phyloP scores from a whole-genome alignment of 352 stramenopile species.

The Phytophthora foliorum region DNA sequence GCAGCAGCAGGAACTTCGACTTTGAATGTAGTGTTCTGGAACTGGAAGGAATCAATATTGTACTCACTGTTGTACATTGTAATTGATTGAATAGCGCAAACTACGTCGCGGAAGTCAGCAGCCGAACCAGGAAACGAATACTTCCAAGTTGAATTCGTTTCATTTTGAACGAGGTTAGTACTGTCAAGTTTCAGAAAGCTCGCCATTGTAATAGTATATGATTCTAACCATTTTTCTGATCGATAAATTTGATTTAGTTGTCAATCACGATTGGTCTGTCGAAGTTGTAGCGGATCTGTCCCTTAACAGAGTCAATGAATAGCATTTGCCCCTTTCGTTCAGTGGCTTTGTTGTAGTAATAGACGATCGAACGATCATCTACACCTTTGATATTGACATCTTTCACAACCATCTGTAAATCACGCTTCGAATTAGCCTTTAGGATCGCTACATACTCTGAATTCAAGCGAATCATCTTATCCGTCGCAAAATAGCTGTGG shows the following conservation, averaged over 20 bases:
- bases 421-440: slow-evolving; percentile 43
- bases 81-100: not conserved
- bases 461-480: slow-evolving; percentile 52
- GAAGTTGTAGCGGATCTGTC: not conserved
- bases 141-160: not conserved
- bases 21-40: slow-evolving; percentile 11
- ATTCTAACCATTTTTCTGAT: not conserved
- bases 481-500: slow-evolving; percentile 39
- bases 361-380: slow-evolving; percentile 20
- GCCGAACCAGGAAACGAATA: slow-evolving; percentile 2
- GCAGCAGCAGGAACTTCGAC: slow-evolving; percentile 14
- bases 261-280: not conserved
- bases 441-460: slow-evolving; percentile 35
- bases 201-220: slow-evolving; percentile 2
- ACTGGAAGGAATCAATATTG: not conserved
- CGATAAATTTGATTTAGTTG: not conserved
- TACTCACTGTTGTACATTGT: not conserved
- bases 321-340: slow-evolving; percentile 35
- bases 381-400: slow-evolving; percentile 42
- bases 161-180: slow-evolving; percentile 1
- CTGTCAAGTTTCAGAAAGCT: slow-evolving; percentile 1
- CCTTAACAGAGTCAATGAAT: not conserved
- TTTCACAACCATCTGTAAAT: slow-evolving; percentile 40
- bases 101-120: not conserved
- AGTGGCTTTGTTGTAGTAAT: slow-evolving; percentile 40